Conservation (phyloP, 495 filamentous ascomycete genomes). For the Aspergillus taichungensis region DNA sequence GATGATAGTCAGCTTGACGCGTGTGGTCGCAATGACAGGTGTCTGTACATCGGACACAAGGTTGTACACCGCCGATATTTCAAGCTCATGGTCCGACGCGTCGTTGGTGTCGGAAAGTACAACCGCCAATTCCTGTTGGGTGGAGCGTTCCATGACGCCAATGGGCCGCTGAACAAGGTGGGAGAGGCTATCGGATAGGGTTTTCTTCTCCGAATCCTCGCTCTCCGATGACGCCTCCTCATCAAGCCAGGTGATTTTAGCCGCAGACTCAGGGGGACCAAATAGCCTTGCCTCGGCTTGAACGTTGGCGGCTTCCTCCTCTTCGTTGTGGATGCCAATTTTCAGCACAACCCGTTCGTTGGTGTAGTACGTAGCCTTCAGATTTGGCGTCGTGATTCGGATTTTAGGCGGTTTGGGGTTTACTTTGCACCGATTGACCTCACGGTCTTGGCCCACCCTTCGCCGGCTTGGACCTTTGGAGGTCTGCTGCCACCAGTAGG, state of each 20-base stretch:
- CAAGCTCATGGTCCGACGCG: conserved; percentile 58
- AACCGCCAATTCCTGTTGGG: conserved; percentile 22
- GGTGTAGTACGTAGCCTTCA: conserved; percentile 67
- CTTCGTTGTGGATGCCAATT: conserved; percentile 69
- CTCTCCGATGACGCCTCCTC: conserved; percentile 15
- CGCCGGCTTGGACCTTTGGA: conserved; percentile 26
- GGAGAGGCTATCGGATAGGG: conserved; percentile 21
- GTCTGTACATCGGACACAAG: conserved; percentile 76
- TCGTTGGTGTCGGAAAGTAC: conserved; percentile 30
- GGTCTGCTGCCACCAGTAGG: conserved; percentile 48
- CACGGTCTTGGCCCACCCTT: conserved; percentile 31
- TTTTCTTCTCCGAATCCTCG: conserved; percentile 15
- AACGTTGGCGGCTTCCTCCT: conserved; percentile 68
- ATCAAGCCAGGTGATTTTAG: conserved; percentile 39
- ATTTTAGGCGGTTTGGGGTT: conserved; percentile 90
- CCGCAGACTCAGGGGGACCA: conserved; percentile 46
- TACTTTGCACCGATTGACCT: conserved; percentile 48
- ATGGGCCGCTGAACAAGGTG: conserved; percentile 29
- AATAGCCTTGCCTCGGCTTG: conserved; percentile 59
- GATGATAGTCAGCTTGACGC: conserved; percentile 59
- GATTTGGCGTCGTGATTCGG: conserved; percentile 53
- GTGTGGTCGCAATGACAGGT: conserved; percentile 63
- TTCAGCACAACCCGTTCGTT: conserved; percentile 63
- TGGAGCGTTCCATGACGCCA: conserved; percentile 43
- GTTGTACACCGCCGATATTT: conserved; percentile 65